Evolutionary conservation across 2,329 filamentous ascomycete genomes (phyloP), one percentile per base, ranked within the genome.

Genomic region (Diaporthe ampelina): DNA sequence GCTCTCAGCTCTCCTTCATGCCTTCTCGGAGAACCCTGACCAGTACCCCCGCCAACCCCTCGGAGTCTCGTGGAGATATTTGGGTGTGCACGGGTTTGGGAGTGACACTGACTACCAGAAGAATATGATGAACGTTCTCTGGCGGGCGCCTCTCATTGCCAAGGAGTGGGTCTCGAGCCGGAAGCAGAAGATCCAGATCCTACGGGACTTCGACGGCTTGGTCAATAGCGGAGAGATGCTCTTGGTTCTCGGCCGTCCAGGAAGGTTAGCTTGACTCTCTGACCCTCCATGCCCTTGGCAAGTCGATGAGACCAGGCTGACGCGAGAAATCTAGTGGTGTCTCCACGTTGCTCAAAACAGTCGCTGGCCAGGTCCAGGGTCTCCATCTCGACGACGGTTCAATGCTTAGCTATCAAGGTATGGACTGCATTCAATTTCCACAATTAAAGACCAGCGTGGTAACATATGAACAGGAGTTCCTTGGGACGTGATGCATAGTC

Each of bases 201-300:
- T 94, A 75, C 89, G 88, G 76, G 85, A 90, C 79, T 91, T 94
- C 73, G 91, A 94, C 76, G 93, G 93, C 37, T 80, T 94, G 0
- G 91, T 94, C 1, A 87, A 90, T 79, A 90, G 89, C 75, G 93
- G 93, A 61, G 93, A 95, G 85, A 93, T 95, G 91, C 83, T 94
- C 40, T 91, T 94, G n/a, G 93, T 94, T 4, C 87, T 95, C 48
- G 93, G 93, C n/a, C 92, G 92, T 73, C 93, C 93, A 3, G 90
- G 90, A 52, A 88, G 89, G 24, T 93, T 93, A 71, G 97, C 95
- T 82, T 94, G 93, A 19, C 97, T 94, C 3, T 92, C 97, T 76
- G 84, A 83, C 3, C 82, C 77, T 87, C 97, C 73, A 97, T 97
- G 85, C 94, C 94, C 0, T 90, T 97, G 77, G 91, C 94, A 4